Percentiles rank a stretch among this genome's conserved stretches.
Evolutionary conservation across 2,329 filamentous ascomycete genomes (phyloP).

Genomic region (Pestalotiopsis sp.): DNA sequence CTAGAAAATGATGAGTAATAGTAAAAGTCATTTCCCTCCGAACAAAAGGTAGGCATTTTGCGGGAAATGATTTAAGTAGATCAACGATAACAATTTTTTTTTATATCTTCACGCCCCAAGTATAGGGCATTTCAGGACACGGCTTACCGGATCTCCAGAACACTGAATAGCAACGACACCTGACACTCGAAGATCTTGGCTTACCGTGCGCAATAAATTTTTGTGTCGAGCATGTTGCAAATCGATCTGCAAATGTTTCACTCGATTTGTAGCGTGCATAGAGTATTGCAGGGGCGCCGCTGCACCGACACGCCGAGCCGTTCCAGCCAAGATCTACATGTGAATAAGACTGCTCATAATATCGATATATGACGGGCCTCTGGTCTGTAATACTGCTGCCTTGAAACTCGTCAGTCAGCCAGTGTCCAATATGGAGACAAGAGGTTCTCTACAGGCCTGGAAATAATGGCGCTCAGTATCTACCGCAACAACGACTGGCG

Average conservation of each 20-base stretch:
- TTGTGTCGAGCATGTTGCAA: not conserved
- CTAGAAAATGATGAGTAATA: no score
- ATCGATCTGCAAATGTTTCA: not conserved
- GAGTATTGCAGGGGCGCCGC: not conserved
- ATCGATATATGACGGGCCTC: constrained; percentile 19
- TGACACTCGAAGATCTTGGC: constrained; percentile 15
- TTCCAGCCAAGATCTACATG: constrained; percentile 21
- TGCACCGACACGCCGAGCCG: constrained; percentile 14
- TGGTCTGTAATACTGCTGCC: constrained; percentile 21
- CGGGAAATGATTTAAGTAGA: no score
- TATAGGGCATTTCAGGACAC: constrained; percentile 17
- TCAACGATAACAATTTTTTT: no score
- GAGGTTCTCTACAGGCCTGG: no score
- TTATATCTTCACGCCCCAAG: not conserved
- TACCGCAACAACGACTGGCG: no score
- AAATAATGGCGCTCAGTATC: no score
- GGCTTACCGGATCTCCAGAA: constrained; percentile 19
- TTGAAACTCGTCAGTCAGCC: not conserved
- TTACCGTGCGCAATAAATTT: constrained; percentile 14
- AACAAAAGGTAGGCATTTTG: no score
- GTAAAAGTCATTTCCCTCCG: no score
- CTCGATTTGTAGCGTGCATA: not conserved
- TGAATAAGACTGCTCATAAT: constrained; percentile 20
- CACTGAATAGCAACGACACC: constrained; percentile 15
- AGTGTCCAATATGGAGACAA: no score